phyloP scores from a whole-genome alignment of 352 stramenopile genomes.

The Phytophthora vignae region DNA sequence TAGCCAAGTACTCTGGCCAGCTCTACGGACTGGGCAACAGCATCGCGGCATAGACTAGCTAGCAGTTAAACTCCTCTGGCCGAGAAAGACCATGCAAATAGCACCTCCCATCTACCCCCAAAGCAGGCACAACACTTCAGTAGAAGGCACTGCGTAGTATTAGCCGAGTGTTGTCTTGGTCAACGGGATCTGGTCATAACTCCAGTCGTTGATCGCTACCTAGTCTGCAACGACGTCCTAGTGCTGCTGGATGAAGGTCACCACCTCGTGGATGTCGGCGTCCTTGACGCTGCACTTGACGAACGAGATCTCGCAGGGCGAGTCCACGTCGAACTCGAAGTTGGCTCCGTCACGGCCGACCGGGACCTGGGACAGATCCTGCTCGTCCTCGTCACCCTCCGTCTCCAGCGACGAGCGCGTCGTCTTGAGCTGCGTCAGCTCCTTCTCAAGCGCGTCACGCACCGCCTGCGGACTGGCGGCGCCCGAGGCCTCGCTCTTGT shows the following conservation, averaged over 20 bases:
- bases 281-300: slow-evolving; percentile 77
- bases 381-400: slow-evolving; percentile 81
- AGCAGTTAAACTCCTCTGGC: slow-evolving; percentile 10
- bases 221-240: slow-evolving; percentile 32
- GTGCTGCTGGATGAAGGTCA: slow-evolving; percentile 79
- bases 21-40: slow-evolving; percentile 88
- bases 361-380: slow-evolving; percentile 72
- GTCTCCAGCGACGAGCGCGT: slow-evolving; percentile 88
- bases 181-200: background rate
- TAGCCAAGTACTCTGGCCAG: slow-evolving; percentile 85
- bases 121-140: slow-evolving; percentile 5
- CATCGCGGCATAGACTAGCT: slow-evolving; percentile 48
- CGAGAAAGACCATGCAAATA: slow-evolving; percentile 37
- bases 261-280: slow-evolving; percentile 64
- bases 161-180: background rate
- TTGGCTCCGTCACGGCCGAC: slow-evolving; percentile 76
- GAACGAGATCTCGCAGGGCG: slow-evolving; percentile 83
- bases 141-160: slow-evolving; percentile 21
- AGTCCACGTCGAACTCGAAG: slow-evolving; percentile 85
- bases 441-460: slow-evolving; percentile 75
- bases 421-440: slow-evolving; percentile 87
- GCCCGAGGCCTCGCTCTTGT: slow-evolving; percentile 75
- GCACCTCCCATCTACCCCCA: slow-evolving; percentile 13
- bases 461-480: slow-evolving; percentile 60
- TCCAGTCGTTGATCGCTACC: slow-evolving; percentile 7